Base-by-base conservation (phyloP, 2,329 filamentous ascomycete species). In the Lasiodiplodia citricola region DNA sequence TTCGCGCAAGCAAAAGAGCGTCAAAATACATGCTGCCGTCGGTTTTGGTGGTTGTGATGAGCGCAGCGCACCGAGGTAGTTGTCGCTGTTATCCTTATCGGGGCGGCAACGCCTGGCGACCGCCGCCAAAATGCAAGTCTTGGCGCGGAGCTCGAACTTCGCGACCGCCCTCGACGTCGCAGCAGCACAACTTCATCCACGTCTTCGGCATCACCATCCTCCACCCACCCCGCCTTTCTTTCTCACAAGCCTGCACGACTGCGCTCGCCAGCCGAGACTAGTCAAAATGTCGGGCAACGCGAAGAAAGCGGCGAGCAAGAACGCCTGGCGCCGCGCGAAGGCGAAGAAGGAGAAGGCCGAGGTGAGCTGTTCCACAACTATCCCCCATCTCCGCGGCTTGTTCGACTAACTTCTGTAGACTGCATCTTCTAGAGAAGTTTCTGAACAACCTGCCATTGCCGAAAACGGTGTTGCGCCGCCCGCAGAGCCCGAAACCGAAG, bases 261-360 rank as follows among this genome's bases (percentile, higher is more conserved):
- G 23, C 54, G 25, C 41, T 52, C 11, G 55, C 13, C 55, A 47
- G 44, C 31, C 44, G 41, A 52, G 21, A 35, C 25, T 16, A 60
- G 28, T n/a, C 44, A 67, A 18, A 25, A 67, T 67, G 65, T 67
- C 65, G 31, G 65, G 54, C 65, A 47, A 55, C 38, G 28, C 65
- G 35, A 54, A 58, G 41, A 51, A 57, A 37, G 47, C 44, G 25
- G 35, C 28, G 41, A 41, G 91, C 79, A 98, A 97, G 85, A 97
- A 97, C 82, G 93, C 97, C 82, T 91, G 94, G 85, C 89, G 94
- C 80, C 90, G 95, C 80, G 92, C 93, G 60, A 94, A 95, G 85
- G 97, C 96, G 88, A 97, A 97, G 90, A 92, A 93, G 75, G 89
- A 93, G 78, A 96, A 96, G 83, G 90, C 90, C 76, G 81, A 88